These are phyloP conservation scores for Schwanniomyces sp. DNA, from an alignment of 805 yeast species.

Conservation along the genomic window DNA sequence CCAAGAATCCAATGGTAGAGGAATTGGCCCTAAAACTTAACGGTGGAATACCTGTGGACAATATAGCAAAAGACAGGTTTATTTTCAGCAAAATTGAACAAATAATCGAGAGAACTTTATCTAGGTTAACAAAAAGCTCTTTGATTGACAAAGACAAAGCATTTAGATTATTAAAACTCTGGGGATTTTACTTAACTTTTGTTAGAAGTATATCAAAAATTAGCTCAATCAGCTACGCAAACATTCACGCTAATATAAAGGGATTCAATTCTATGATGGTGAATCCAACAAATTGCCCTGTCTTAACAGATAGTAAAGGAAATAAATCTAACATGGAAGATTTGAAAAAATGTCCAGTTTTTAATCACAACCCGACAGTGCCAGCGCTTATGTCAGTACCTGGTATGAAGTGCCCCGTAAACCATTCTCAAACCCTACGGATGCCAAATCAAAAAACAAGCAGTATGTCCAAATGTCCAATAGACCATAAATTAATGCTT, in stretches of 20 bases:
- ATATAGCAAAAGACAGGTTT: neutral
- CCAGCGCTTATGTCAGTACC: conserved; percentile 10
- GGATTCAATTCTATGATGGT: conserved; percentile 13
- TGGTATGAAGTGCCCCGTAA: conserved; percentile 4
- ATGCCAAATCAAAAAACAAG: neutral
- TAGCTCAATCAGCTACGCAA: conserved; percentile 29
- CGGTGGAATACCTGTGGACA: neutral
- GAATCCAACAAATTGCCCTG: conserved; percentile 10
- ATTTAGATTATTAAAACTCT: conserved; percentile 25
- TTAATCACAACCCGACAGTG: conserved; percentile 16
- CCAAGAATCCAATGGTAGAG: conserved; percentile 4
- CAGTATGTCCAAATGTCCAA: conserved; percentile 4
- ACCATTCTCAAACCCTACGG: neutral
- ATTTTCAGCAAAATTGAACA: conserved; percentile 8
- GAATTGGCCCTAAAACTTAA: conserved; percentile 3
- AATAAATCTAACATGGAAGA: neutral
- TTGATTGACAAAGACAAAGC: conserved; percentile 15
- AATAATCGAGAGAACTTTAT: conserved; percentile 11
- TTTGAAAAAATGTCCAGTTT: conserved; percentile 18
- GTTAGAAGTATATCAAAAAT: conserved; percentile 28
- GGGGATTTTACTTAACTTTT: conserved; percentile 42
- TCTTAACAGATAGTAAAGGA: neutral
- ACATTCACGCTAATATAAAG: conserved; percentile 31
- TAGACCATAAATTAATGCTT: neutral
- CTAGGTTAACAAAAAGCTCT: conserved; percentile 7